Conservation (phyloP, 2,329 filamentous ascomycete species). For the Xylaria sp. region DNA sequence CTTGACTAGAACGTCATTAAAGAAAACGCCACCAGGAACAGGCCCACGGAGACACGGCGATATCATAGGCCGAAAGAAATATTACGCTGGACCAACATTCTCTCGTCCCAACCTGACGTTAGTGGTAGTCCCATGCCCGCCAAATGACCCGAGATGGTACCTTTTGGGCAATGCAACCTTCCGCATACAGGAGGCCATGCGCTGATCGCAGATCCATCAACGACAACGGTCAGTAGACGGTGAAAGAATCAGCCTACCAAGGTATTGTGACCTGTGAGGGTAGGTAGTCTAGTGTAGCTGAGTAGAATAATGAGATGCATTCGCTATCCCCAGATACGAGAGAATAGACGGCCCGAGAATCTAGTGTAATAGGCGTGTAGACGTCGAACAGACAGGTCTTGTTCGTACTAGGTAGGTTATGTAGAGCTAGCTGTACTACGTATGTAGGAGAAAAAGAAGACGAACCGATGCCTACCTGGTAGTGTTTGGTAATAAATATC, state of each 20-base stretch:
- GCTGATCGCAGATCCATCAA: conserved; percentile 30
- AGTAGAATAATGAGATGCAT: not conserved
- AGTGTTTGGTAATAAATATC: not conserved
- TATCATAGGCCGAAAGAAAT: conserved; percentile 23
- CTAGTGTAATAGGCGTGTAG: not conserved
- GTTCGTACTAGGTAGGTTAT: not conserved
- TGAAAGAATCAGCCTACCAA: conserved; percentile 20
- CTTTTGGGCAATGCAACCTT: conserved; percentile 36
- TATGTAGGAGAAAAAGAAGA: not conserved
- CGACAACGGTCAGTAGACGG: conserved; percentile 25
- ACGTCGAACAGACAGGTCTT: not conserved
- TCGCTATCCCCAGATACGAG: not conserved
- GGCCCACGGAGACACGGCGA: conserved; percentile 5
- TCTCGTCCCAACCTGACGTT: conserved; percentile 17
- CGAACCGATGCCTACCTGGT: not conserved
- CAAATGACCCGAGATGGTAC: conserved; percentile 34
- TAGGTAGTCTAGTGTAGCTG: conserved; percentile 20
- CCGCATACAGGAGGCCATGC: conserved; percentile 32
- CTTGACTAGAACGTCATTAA: conserved; percentile 20
- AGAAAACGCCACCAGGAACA: conserved; percentile 27
- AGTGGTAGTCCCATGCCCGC: not conserved
- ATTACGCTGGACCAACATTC: conserved; percentile 21
- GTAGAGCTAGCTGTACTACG: not conserved
- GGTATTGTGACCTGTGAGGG: conserved; percentile 32
- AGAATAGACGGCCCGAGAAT: not conserved